These are phyloP conservation scores for Ensete glaucum DNA, from an alignment of 176 grass and related monocot genomes.

Conservation along the genomic window DNA sequence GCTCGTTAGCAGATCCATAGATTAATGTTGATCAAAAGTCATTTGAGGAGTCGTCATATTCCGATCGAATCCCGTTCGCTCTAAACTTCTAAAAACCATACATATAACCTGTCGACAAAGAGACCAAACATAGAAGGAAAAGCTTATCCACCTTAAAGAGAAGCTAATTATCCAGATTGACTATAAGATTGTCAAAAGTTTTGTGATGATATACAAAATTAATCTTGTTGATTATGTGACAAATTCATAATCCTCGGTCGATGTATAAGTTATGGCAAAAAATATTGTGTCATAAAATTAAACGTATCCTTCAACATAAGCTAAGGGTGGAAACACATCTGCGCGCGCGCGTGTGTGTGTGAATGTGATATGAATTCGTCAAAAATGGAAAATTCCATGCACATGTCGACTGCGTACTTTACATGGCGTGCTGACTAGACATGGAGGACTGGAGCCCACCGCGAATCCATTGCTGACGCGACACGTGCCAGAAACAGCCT, in stretches of 20 bases:
- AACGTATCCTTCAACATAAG: background rate
- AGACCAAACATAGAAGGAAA: too few species aligned
- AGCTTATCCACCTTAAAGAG: too few species aligned
- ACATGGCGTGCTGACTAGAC: background rate
- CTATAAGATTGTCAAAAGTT: too few species aligned
- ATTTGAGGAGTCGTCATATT: background rate
- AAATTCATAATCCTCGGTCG: background rate
- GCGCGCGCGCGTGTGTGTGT: background rate
- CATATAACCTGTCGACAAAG: too few species aligned
- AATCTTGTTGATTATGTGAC: too few species aligned
- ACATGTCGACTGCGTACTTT: background rate
- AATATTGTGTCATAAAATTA: background rate
- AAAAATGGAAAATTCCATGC: background rate
- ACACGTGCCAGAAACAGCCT: constrained; percentile 17
- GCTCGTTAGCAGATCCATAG: background rate
- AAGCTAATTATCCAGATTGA: too few species aligned
- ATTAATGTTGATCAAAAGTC: background rate
- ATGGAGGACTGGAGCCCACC: constrained; percentile 22
- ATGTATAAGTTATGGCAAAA: background rate
- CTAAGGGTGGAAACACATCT: background rate
- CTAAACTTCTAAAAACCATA: too few species aligned
- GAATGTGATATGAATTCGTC: background rate
- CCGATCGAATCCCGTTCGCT: background rate
- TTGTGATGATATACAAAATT: too few species aligned
- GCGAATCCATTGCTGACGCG: constrained; percentile 26